Conservation (phyloP, 2,329 filamentous ascomycete genomes). For the Diplodia corticola region DNA sequence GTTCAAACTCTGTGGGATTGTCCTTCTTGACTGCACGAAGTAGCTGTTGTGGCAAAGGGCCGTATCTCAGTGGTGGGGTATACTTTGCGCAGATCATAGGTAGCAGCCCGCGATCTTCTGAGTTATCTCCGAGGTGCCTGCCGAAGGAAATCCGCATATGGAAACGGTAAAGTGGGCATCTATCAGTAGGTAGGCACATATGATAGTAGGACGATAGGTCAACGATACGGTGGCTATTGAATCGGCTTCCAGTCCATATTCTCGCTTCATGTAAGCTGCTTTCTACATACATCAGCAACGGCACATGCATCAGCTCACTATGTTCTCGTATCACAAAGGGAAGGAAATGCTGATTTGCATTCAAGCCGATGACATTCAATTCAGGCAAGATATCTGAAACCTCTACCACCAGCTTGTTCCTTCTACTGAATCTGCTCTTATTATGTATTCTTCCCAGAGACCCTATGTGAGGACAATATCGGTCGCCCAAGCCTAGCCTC, state of each 20-base stretch:
- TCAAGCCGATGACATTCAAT: too few relatives aligned
- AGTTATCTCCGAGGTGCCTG: not conserved
- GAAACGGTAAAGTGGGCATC: not conserved
- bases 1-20: not conserved
- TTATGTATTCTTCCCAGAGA: not conserved
- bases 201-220: not conserved
- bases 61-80: not conserved
- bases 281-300: too few relatives aligned
- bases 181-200: not conserved
- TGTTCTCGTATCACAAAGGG: too few relatives aligned
- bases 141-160: not conserved
- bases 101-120: not conserved
- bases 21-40: not conserved
- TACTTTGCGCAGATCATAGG: not conserved
- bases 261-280: too few relatives aligned
- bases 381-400: not conserved
- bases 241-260: too few relatives aligned
- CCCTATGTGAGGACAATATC: not conserved
- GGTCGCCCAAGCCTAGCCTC: accelerated
- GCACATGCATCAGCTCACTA: too few relatives aligned
- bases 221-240: too few relatives aligned
- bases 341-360: too few relatives aligned
- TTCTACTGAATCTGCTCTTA: not conserved
- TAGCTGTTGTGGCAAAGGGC: not conserved
- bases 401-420: not conserved